A percentile compares a stretch with the other conserved stretches of the same genome.
Conservation (phyloP, 495 filamentous ascomycete species). For the Neurospora sp. region DNA sequence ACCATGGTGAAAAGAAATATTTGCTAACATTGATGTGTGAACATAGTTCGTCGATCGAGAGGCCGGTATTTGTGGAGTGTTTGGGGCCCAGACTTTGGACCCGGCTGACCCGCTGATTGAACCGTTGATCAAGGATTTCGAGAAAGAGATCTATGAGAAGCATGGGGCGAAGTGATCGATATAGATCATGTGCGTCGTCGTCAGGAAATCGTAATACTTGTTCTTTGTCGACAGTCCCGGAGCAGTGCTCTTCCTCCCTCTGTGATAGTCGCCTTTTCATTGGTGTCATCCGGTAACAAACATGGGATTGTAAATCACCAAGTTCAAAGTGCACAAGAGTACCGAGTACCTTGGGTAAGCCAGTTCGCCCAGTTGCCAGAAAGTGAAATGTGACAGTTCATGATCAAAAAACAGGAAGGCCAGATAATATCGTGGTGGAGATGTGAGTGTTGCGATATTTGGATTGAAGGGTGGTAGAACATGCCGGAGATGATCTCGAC, state of each 20-base stretch:
- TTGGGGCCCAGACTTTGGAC: conserved; percentile 21
- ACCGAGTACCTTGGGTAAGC: too few relatives aligned
- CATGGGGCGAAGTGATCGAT: background rate
- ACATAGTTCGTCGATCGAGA: conserved; percentile 25
- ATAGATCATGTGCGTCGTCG: background rate
- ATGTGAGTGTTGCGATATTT: background rate
- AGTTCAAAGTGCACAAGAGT: too few relatives aligned
- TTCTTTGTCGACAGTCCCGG: too few relatives aligned
- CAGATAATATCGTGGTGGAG: too few relatives aligned
- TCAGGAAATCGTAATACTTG: too few relatives aligned
- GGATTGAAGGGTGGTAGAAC: background rate
- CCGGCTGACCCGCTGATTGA: conserved; percentile 16
- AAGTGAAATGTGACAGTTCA: too few relatives aligned
- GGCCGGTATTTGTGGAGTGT: conserved; percentile 23
- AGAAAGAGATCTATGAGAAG: conserved; percentile 21
- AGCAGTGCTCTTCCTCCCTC: too few relatives aligned
- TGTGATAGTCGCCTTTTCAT: too few relatives aligned
- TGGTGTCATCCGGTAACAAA: too few relatives aligned
- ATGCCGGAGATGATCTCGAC: background rate
- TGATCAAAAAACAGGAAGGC: too few relatives aligned
- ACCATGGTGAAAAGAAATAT: background rate
- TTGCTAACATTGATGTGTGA: conserved; percentile 2
- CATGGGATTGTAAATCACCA: too few relatives aligned
- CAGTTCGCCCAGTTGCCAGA: too few relatives aligned
- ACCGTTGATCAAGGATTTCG: conserved; percentile 21